Percentiles rank a stretch among this genome's conserved stretches.
phyloP scores from a whole-genome alignment of 2,329 filamentous ascomycete genomes.

The Tympanopsis confertula region DNA sequence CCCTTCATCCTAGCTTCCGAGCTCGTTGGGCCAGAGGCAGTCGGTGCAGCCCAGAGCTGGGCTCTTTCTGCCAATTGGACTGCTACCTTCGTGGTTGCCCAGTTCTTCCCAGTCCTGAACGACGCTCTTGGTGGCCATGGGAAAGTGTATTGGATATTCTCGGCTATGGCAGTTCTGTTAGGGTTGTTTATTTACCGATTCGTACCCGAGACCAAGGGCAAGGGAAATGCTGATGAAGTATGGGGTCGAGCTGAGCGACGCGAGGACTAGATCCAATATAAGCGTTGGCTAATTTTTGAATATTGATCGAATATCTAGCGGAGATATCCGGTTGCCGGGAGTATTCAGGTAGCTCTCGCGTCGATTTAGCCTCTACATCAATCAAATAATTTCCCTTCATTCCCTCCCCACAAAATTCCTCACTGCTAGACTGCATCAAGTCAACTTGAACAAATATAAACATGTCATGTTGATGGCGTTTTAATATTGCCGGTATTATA shows the following conservation, averaged over 20 bases:
- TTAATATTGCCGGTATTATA: no score
- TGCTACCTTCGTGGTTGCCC: slow-evolving; percentile 82
- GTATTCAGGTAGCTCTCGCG: no score
- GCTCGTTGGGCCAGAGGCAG: slow-evolving; percentile 78
- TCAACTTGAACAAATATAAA: no score
- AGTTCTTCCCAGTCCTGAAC: slow-evolving; percentile 87
- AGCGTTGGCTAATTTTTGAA: no score
- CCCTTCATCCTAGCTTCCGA: slow-evolving; percentile 91
- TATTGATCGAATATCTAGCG: no score
- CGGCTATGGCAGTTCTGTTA: slow-evolving; percentile 57
- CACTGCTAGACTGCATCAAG: no score
- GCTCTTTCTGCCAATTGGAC: slow-evolving; percentile 78
- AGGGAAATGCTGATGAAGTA: slow-evolving; percentile 75
- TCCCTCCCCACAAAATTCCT: no score
- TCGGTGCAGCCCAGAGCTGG: slow-evolving; percentile 84
- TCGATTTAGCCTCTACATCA: no score
- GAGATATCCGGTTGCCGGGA: no score
- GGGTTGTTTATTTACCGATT: slow-evolving; percentile 60
- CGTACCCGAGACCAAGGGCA: slow-evolving; percentile 83
- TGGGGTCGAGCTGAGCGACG: slow-evolving; percentile 59
- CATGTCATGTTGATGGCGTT: no score
- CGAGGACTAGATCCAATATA: slow-evolving; percentile 24
- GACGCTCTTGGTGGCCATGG: slow-evolving; percentile 63
- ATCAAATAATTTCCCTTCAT: no score
- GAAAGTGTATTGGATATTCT: slow-evolving; percentile 87